Conservation (phyloP, 176 grass and related monocot genomes). For the Rhynchospora pubera region DNA sequence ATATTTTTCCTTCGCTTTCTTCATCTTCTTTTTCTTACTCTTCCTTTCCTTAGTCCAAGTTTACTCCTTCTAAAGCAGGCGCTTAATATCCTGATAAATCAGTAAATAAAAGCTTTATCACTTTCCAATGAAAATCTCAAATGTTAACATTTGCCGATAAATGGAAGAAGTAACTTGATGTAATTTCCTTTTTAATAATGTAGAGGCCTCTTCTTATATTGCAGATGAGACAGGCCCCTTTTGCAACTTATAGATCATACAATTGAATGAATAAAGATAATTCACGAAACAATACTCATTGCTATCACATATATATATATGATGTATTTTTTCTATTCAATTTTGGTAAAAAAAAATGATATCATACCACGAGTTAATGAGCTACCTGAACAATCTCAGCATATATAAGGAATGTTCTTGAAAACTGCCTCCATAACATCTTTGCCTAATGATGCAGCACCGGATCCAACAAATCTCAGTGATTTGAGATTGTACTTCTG, state of each 20-base stretch:
- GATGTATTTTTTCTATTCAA: not conserved
- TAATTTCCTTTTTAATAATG: not conserved
- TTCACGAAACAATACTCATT: not conserved
- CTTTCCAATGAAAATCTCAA: not conserved
- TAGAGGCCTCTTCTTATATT: not conserved
- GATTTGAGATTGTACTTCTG: slow-evolving; percentile 77
- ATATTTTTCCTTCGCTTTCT: no score
- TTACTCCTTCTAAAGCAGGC: no score
- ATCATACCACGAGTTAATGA: not conserved
- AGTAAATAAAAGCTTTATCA: no score
- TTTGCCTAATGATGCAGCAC: slow-evolving; percentile 90
- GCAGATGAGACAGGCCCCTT: not conserved
- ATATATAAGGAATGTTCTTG: slow-evolving; percentile 48
- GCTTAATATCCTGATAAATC: no score
- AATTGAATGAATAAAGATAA: not conserved
- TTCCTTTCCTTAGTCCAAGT: no score
- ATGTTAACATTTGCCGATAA: not conserved
- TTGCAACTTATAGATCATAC: not conserved
- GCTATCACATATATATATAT: not conserved
- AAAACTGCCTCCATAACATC: slow-evolving; percentile 81
- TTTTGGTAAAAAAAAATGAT: not conserved
- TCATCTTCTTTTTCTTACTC: no score
- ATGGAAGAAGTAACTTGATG: not conserved
- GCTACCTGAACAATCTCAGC: slow-evolving; percentile 57
- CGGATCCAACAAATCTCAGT: slow-evolving; percentile 54